Evolutionary conservation across 257 asterid genomes (phyloP), one percentile per base, ranked within the genome.

Genomic region (Ballota nigra): DNA sequence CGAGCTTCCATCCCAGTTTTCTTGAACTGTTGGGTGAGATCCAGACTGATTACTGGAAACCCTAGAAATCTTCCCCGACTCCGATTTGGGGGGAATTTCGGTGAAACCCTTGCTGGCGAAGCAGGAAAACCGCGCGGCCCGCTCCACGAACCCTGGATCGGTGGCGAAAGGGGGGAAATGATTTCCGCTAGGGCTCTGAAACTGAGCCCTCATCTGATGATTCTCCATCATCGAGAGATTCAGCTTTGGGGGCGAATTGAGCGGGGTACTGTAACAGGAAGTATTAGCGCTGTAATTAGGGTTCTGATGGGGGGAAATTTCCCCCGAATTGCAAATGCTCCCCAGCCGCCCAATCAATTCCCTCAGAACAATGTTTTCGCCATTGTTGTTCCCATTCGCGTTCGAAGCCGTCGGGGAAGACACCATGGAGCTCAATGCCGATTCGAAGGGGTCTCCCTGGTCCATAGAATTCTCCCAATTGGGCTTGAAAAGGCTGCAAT

Each of bases 381-480:
- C 83, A 66, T 79, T 76, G 29, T 55, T 68, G 29, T 55, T 68
- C 63, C 29, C 62, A 20, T 73, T 76, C 1, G 83, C 76, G 51
- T 67, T 60, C 3, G 97, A 81, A 0, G 86, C 76, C 0, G 87
- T 84, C 12, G 98, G 97, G 12, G 98, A 92, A 0, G 98, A 92
- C 4, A 90, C 98, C 92, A 90, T 90, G 5, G 98, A 92, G 79
- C 97, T 90, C 77, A 92, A 76, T 55, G 97, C 97, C 1, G 97
- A 92, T 78, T 90, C 93, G 28, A 88, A 86, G 22, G 89, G 89
- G 56, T 87, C 96, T 28, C 52, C 78, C 31, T 87, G 92, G 65
- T 86, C 89, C 70, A 75, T 33, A n/a, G 92, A 83, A 63, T 79
- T 84, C 6, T 87, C 89, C 95, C 92, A 91, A 60, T 22, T 84